Percentiles rank a stretch among this genome's conserved stretches.
Evolutionary conservation across 2,329 filamentous ascomycete species (phyloP).

Genomic region (Penicillium sp.): DNA sequence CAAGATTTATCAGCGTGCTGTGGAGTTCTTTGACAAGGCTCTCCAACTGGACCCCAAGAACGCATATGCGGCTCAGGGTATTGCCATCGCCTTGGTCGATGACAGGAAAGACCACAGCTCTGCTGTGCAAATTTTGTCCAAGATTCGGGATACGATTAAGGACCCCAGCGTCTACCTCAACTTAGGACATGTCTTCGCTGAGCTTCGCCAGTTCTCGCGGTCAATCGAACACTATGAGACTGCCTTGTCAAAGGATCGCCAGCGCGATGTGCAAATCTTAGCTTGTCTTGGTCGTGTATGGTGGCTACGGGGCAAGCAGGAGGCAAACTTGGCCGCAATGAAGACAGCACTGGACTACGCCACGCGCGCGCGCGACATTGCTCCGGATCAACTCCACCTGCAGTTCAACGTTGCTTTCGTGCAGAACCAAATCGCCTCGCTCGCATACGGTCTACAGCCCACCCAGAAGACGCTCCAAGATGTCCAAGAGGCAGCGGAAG

Average conservation of each 20-base stretch:
- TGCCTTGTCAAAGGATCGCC: constrained; percentile 74
- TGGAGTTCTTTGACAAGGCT: constrained; percentile 98
- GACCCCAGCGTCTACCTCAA: constrained; percentile 89
- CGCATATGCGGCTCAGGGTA: constrained; percentile 91
- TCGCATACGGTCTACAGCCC: constrained; percentile 72
- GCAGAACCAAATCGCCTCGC: constrained; percentile 86
- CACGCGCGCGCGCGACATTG: constrained; percentile 66
- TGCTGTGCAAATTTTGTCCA: constrained; percentile 83
- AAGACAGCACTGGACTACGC: constrained; percentile 64
- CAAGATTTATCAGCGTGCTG: constrained; percentile 81
- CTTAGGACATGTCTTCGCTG: constrained; percentile 86
- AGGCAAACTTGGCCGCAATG: constrained; percentile 60
- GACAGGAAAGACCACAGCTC: constrained; percentile 85
- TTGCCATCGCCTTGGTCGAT: constrained; percentile 90
- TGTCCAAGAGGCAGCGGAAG: constrained; percentile 73
- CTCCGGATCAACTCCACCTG: constrained; percentile 82
- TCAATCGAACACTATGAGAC: constrained; percentile 93
- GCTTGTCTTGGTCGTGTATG: constrained; percentile 85
- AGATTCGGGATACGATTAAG: constrained; percentile 83
- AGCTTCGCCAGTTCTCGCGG: constrained; percentile 83
- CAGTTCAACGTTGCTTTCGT: constrained; percentile 98
- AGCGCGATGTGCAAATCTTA: constrained; percentile 74
- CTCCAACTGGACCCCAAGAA: constrained; percentile 92
- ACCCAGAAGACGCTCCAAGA: constrained; percentile 74
- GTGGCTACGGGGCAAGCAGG: constrained; percentile 73